These are phyloP conservation scores for Ramalina intermedia DNA, from an alignment of 495 filamentous ascomycete genomes.

Conservation along the genomic window DNA sequence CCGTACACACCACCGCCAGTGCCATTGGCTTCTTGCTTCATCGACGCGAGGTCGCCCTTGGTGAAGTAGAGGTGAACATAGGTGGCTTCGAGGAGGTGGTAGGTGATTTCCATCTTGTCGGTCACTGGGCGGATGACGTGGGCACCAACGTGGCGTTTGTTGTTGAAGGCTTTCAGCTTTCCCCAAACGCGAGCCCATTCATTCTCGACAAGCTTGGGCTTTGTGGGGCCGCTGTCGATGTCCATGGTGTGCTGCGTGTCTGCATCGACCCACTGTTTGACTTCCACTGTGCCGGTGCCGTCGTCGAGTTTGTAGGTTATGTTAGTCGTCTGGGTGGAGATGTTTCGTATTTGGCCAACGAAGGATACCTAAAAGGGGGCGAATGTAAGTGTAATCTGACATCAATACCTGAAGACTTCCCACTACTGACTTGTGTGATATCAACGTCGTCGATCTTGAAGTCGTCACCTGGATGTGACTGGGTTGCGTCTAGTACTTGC, in stretches of 20 bases:
- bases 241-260: slow-evolving; percentile 31
- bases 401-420: background rate
- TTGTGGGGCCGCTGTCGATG: slow-evolving; percentile 27
- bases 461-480: slow-evolving; percentile 55
- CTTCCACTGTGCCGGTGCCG: slow-evolving; percentile 83
- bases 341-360: slow-evolving; percentile 77
- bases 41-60: slow-evolving; percentile 45
- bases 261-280: slow-evolving; percentile 78
- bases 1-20: slow-evolving; percentile 15
- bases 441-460: slow-evolving; percentile 68
- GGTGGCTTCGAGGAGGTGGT: slow-evolving; percentile 77
- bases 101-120: slow-evolving; percentile 83
- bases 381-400: background rate
- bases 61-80: slow-evolving; percentile 75
- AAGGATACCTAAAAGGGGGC: slow-evolving; percentile 51
- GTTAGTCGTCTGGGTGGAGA: slow-evolving; percentile 78
- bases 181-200: slow-evolving; percentile 76
- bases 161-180: slow-evolving; percentile 58
- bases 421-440: slow-evolving; percentile 31
- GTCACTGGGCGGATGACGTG: slow-evolving; percentile 63
- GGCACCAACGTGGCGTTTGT: slow-evolving; percentile 66
- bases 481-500: slow-evolving; percentile 69
- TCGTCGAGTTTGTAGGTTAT: slow-evolving; percentile 87
- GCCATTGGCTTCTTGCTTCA: slow-evolving; percentile 15
- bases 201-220: slow-evolving; percentile 43